A percentile compares a stretch with the other conserved stretches of the same genome.
Evolutionary conservation across 225 moss, liverwort and hornwort species (phyloP).

Genomic region (Bryoerythrophyllum caledonicum): DNA sequence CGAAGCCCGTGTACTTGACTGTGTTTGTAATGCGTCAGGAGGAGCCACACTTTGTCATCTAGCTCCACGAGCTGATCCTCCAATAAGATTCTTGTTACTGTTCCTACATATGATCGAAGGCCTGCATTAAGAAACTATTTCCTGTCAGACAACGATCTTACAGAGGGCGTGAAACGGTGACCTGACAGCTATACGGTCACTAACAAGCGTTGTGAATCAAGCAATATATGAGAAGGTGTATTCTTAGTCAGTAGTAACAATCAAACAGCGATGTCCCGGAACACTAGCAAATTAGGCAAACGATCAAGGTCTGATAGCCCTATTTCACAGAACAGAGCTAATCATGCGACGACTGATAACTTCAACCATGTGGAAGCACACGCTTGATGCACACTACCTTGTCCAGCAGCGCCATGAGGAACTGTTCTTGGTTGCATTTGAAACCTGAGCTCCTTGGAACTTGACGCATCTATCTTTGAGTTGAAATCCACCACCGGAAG

Average conservation of each 20-base stretch:
- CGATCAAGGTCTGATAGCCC: background rate
- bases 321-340: conserved; percentile 1
- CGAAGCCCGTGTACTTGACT: conserved; percentile 67
- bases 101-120: conserved; percentile 68
- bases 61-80: conserved; percentile 68
- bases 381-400: conserved; percentile 37
- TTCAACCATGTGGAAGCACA: conserved; percentile 23
- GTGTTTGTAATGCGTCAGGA: conserved; percentile 63
- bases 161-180: background rate
- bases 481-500: conserved; percentile 22
- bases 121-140: conserved; percentile 29
- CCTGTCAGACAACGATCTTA: conserved; percentile 17
- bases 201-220: conserved; percentile 6
- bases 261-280: conserved; percentile 12
- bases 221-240: conserved; percentile 5
- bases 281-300: conserved; percentile 2
- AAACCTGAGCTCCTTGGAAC: conserved; percentile 15
- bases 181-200: background rate
- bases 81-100: conserved; percentile 59
- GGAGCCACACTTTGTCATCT: conserved; percentile 77
- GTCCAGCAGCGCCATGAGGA: conserved; percentile 31
- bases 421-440: conserved; percentile 27
- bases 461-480: conserved; percentile 20
- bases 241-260: background rate
- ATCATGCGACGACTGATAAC: background rate